phyloP scores from a whole-genome alignment of 257 asterid species.

The Verbena officinalis region DNA sequence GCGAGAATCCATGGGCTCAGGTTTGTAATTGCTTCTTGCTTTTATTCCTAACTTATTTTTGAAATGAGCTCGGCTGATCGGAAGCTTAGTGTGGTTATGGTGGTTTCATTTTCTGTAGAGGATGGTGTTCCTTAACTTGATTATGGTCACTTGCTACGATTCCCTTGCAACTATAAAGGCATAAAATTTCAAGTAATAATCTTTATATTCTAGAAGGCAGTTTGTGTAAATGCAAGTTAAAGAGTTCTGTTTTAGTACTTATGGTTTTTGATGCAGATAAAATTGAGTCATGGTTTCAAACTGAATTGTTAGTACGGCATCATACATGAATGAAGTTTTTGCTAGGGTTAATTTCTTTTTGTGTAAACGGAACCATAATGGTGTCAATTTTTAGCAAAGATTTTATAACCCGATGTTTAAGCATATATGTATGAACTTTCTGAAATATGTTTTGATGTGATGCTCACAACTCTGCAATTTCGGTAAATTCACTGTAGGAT shows the following conservation, averaged over 20 bases:
- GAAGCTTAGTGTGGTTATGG: no score
- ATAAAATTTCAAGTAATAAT: background rate
- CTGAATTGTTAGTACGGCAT: slow-evolving; percentile 1
- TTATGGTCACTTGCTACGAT: no score
- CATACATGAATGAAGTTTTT: background rate
- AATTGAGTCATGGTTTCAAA: background rate
- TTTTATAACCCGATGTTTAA: background rate
- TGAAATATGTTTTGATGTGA: background rate
- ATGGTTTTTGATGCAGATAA: slow-evolving; percentile 5
- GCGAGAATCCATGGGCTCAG: slow-evolving; percentile 97
- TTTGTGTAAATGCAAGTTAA: no score
- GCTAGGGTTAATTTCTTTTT: background rate
- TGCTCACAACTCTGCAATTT: slow-evolving; percentile 22
- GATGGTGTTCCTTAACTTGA: no score
- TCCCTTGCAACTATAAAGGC: slow-evolving; percentile 6
- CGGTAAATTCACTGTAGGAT: slow-evolving; percentile 50
- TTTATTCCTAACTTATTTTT: background rate
- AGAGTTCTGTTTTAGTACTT: no score
- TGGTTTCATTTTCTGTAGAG: slow-evolving; percentile 7
- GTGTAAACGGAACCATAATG: background rate
- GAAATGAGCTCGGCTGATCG: no score
- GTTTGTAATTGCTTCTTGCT: slow-evolving; percentile 38
- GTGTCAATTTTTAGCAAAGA: background rate
- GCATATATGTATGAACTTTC: background rate
- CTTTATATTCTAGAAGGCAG: background rate